Evolutionary conservation across 2,329 filamentous ascomycete genomes (phyloP).

Genomic region (Colletotrichum simmondsii): DNA sequence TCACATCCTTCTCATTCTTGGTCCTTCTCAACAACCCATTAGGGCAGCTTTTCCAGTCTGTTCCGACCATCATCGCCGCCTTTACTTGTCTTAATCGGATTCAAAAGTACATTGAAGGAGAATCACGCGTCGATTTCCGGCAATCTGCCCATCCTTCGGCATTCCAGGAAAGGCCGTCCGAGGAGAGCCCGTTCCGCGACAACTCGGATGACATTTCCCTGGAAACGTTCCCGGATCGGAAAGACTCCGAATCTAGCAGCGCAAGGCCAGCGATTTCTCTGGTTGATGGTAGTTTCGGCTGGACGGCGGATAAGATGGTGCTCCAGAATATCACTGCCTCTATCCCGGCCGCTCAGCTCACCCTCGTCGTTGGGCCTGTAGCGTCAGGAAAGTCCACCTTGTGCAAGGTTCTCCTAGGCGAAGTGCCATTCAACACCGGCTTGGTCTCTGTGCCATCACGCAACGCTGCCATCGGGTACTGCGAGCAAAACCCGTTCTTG

Average conservation of each 20-base stretch:
- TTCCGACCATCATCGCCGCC: conserved; percentile 45
- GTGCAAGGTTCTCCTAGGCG: conserved; percentile 49
- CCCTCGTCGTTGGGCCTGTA: conserved; percentile 52
- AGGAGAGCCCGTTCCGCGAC: conserved; percentile 18
- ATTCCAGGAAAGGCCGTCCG: conserved; percentile 25
- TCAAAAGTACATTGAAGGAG: conserved; percentile 48
- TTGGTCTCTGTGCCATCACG: conserved; percentile 31
- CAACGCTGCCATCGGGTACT: conserved; percentile 42
- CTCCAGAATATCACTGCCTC: conserved; percentile 46
- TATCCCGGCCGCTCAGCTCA: conserved; percentile 45
- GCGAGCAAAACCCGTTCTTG: conserved; percentile 44
- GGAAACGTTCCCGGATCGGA: neutral
- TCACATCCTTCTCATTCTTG: conserved; percentile 47
- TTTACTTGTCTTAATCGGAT: conserved; percentile 48
- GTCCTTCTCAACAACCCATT: conserved; percentile 47
- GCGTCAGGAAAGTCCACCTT: conserved; percentile 54
- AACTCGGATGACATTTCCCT: conserved; percentile 12
- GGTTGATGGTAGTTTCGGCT: conserved; percentile 44
- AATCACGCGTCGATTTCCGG: conserved; percentile 41
- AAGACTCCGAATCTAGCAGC: neutral
- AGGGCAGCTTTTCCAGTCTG: conserved; percentile 42
- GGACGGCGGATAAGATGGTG: conserved; percentile 40
- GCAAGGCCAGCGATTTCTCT: conserved; percentile 8
- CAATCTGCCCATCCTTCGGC: conserved; percentile 10
- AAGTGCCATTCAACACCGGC: conserved; percentile 39